phyloP scores from a whole-genome alignment of 1,284 basidiomycete species.

The Dichomitus squalens region DNA sequence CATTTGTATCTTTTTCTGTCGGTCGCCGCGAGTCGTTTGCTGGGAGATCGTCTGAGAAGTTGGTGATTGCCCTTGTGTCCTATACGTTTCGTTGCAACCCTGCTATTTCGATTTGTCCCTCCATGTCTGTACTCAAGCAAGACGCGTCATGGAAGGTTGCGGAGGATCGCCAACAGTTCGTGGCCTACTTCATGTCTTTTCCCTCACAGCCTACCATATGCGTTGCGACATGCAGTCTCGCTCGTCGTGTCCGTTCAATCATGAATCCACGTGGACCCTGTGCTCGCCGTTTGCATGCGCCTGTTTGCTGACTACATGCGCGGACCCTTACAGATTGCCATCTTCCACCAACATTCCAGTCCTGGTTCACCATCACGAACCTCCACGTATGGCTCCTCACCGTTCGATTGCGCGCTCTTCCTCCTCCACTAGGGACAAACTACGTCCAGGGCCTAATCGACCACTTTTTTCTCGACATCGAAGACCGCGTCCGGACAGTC shows the following conservation, averaged over 20 bases:
- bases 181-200: too few relatives aligned
- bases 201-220: too few relatives aligned
- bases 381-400: constrained; percentile 92
- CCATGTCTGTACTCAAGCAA: too few relatives aligned
- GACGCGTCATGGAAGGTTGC: too few relatives aligned
- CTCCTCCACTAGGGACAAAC: constrained; percentile 60
- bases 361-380: constrained; percentile 96
- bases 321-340: constrained; percentile 65
- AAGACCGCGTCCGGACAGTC: constrained; percentile 86
- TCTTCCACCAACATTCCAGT: constrained; percentile 93
- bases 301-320: neutral
- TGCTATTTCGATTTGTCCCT: too few relatives aligned
- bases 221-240: too few relatives aligned
- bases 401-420: constrained; percentile 86
- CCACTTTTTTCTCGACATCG: constrained; percentile 96
- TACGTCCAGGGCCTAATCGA: constrained; percentile 87
- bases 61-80: too few relatives aligned
- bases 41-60: neutral
- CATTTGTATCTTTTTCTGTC: neutral
- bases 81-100: too few relatives aligned
- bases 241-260: too few relatives aligned
- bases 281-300: constrained; percentile 2
- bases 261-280: neutral
- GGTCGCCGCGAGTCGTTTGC: neutral
- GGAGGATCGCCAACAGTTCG: too few relatives aligned